Evolutionary conservation across 2,329 filamentous ascomycete genomes (phyloP), one percentile per base, ranked within the genome.

Genomic region (Cladosporium sp.): DNA sequence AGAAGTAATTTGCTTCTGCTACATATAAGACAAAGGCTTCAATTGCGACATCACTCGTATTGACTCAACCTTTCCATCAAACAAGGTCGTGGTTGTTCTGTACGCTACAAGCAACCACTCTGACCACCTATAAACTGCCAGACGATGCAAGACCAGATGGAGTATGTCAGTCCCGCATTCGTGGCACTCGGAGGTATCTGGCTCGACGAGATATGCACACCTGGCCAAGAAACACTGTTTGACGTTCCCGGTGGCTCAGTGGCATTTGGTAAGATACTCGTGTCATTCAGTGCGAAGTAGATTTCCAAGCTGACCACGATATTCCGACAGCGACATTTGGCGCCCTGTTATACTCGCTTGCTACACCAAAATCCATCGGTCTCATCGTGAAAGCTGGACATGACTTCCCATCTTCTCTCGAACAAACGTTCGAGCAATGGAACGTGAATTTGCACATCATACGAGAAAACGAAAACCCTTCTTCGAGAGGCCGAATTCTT

Each of bases 151-250:
- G 8, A n/a, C 11, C 5, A 14, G 1, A 38, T 38, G 24, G 11
- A 38, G 3, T 2, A 47, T 11, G 30, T 1, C 11, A 18, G 14
- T 3, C n/a, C 18, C 2, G 62, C 24, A n/a, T 70, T 72, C 24
- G 52, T 71, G 21, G 61, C 71, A 1, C 65, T 70, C 24, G 71
- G 71, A 15, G 73, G 73, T n/a, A 70, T 74, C 15, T 75, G 73
- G 73, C 69, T 75, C 0, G 73, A 75, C 58, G 72, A 74, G 52
- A 74, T 75, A 11, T 67, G 68, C 26, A 67, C 62, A 11, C 65
- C 57, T 5, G 70, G 66, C 52, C 21, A 69, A 28, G 58, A 60
- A 8, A 57, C 67, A 12, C 58, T 68, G 26, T 24, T 59, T 12
- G 67, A 73, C 57, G 65, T 74, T 6, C 62, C 71, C 2, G 73